Evolutionary conservation across 176 grass and related monocot species (phyloP), one percentile per base, ranked within the genome.

Genomic region (Oryza nivara): DNA sequence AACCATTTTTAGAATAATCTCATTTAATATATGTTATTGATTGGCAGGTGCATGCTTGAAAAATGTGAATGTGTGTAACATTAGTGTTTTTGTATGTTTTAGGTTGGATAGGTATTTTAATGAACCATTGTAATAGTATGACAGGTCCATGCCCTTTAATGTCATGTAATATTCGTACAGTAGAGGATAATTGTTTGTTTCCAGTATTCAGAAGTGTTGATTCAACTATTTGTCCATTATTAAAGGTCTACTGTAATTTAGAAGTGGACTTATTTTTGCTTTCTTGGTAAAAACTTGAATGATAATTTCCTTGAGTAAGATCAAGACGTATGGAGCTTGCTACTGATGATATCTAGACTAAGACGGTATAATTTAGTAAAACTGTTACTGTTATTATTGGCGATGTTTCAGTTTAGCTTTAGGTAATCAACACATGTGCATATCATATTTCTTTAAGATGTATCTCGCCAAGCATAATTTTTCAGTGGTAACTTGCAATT

Each of bases 11-110:
- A 61, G 56, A 9, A 28, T 80, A 65, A 17, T 72, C 17, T n/a
- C 66, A 77, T 43, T 30, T 75, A 44, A 81, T 26, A 23, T 35
- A 77, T 72, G 43, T 65, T 72, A 9, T 79, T 75, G 30, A 56
- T 64, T 72, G 11, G 45, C 32, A 76, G 70, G 26, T 82, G 32
- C 88, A 89, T 86, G 73, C 78, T 72, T 77, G 58, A 74, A 74
- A 72, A 69, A 73, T 74, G 43, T 77, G 22, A 54, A 16, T 52
- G 0, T 45, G 0, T 78, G 5, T 49, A 35, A 65, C 15, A 22
- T 83, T 23, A 9, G 47, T 36, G 17, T 64, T 65, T 48, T 40
- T 74, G 60, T 20, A 65, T 40, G 41, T 45, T 74, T 73, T 73
- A 46, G 38, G 45, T 38, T 47, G 9, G 20, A 3, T 12, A 46